Conservation (phyloP, 441 rosid species). For the Populus tomentosa region DNA sequence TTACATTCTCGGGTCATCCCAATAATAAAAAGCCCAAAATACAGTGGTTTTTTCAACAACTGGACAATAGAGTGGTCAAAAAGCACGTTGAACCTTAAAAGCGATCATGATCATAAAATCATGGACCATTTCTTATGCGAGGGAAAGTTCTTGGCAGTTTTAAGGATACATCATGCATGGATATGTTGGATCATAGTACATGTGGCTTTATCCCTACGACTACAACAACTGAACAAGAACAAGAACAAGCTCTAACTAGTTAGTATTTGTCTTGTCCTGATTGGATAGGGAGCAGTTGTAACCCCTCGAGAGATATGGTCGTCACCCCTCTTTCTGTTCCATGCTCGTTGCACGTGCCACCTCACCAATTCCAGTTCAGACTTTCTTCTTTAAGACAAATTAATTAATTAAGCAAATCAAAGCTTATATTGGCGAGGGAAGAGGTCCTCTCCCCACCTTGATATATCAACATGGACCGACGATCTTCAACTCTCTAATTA, state of each 20-base stretch:
- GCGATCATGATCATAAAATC: too few relatives aligned
- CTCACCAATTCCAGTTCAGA: background rate
- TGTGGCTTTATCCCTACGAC: background rate
- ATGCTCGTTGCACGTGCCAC: constrained; percentile 11
- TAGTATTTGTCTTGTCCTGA: background rate
- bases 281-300: constrained; percentile 29
- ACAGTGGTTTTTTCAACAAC: too few relatives aligned
- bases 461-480: background rate
- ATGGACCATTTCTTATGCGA: too few relatives aligned
- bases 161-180: too few relatives aligned
- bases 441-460: background rate
- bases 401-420: background rate
- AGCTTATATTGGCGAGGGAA: background rate
- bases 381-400: background rate
- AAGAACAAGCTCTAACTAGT: background rate
- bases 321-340: constrained; percentile 14
- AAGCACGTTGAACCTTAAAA: too few relatives aligned
- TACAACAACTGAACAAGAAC: background rate
- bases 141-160: too few relatives aligned
- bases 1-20: too few relatives aligned
- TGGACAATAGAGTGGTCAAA: too few relatives aligned
- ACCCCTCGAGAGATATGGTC: constrained; percentile 17
- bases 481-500: too few relatives aligned
- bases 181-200: background rate
- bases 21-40: too few relatives aligned